Conservation (phyloP, 1,139 yeast genomes). For the Suhomyces panamericanus region DNA sequence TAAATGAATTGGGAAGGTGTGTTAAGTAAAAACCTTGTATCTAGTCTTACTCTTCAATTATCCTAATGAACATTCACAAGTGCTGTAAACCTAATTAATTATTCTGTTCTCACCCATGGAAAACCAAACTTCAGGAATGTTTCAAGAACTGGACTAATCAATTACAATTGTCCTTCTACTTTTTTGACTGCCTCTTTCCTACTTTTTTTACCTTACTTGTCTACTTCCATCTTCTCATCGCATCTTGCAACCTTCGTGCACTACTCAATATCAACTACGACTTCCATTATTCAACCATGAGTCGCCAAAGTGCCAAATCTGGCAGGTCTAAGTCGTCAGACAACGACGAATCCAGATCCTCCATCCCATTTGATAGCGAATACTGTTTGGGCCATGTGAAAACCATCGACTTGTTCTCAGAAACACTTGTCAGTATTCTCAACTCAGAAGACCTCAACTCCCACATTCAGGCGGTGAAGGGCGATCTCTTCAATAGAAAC, state of each 20-base stretch:
- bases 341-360: slow-evolving; percentile 11
- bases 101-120: not conserved
- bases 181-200: no score
- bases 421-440: slow-evolving; percentile 47
- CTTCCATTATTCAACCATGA: not conserved
- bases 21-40: no score
- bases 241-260: slow-evolving; percentile 1
- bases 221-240: not conserved
- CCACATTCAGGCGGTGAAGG: slow-evolving; percentile 68
- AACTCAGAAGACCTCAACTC: slow-evolving; percentile 42
- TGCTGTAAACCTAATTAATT: no score
- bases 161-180: no score
- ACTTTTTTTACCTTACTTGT: not conserved
- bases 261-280: not conserved
- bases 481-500: slow-evolving; percentile 66
- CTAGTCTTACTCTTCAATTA: no score
- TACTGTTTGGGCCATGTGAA: slow-evolving; percentile 35
- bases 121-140: no score
- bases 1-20: no score
- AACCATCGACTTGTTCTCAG: slow-evolving; percentile 50
- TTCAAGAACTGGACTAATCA: no score
- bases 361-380: slow-evolving; percentile 35
- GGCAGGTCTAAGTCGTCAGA: not conserved
- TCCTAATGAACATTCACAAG: no score
- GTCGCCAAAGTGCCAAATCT: slow-evolving; percentile 6